These are phyloP conservation scores for Mycena epipterygia DNA, from an alignment of 768 basidiomycete species.

Conservation along the genomic window DNA sequence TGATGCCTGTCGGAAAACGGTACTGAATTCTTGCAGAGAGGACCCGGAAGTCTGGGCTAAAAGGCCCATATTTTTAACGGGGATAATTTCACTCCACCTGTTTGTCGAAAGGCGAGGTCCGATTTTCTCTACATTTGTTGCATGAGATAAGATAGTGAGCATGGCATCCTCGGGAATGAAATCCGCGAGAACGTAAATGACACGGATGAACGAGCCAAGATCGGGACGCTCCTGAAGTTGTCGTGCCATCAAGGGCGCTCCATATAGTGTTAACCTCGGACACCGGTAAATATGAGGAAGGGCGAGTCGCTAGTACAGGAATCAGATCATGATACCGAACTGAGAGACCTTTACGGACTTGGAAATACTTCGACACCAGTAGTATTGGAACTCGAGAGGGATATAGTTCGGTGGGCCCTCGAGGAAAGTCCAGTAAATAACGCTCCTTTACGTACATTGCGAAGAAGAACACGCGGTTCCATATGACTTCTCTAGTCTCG, in stretches of 20 bases:
- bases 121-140: neutral
- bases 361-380: slow-evolving; percentile 5
- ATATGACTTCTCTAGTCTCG: neutral
- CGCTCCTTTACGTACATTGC: neutral
- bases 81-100: neutral
- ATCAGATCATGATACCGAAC: neutral
- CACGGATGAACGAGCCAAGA: neutral
- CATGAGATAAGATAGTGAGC: neutral
- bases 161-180: neutral
- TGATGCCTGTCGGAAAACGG: neutral
- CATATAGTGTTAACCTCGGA: neutral
- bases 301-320: neutral
- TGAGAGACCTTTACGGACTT: neutral
- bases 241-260: neutral
- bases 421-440: neutral
- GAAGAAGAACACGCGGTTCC: slow-evolving; percentile 9
- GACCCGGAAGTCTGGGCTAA: neutral
- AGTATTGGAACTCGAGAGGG: slow-evolving; percentile 2
- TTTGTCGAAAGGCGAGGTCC: neutral
- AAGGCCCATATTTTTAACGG: neutral
- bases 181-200: neutral
- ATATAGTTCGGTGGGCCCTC: neutral
- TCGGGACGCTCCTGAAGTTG: neutral
- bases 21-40: neutral
- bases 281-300: neutral